phyloP scores from a whole-genome alignment of 306 rosid genomes.

The Quercus wislizeni region DNA sequence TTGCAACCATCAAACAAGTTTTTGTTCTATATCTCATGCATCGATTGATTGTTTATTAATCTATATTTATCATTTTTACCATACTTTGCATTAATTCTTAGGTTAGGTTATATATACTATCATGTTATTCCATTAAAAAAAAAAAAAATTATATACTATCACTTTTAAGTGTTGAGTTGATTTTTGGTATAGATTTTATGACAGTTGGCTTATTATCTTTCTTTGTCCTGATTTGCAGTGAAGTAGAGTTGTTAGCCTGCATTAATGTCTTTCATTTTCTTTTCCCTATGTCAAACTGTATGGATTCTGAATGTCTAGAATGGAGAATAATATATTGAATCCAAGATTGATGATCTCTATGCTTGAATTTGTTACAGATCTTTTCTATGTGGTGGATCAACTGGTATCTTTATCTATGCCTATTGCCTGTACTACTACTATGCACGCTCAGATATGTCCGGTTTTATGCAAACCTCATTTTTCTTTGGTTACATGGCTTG shows the following conservation, averaged over 20 bases:
- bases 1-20: no score
- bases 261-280: not conserved
- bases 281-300: not conserved
- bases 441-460: slow-evolving; percentile 64
- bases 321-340: not conserved
- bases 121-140: no score
- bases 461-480: slow-evolving; percentile 66
- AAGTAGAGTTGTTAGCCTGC: not conserved
- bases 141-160: no score
- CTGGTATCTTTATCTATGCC: slow-evolving; percentile 56
- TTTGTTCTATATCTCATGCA: no score
- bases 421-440: slow-evolving; percentile 70
- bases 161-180: no score
- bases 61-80: no score
- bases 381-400: slow-evolving; percentile 65
- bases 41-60: no score
- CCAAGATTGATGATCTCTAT: not conserved
- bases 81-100: no score
- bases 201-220: no score
- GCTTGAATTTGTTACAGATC: slow-evolving; percentile 40
- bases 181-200: no score
- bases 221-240: not conserved
- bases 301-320: not conserved
- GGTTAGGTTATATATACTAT: no score
- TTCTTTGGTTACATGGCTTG: slow-evolving; percentile 79